phyloP scores from a whole-genome alignment of 306 rosid genomes.

The Ormosia emarginata region DNA sequence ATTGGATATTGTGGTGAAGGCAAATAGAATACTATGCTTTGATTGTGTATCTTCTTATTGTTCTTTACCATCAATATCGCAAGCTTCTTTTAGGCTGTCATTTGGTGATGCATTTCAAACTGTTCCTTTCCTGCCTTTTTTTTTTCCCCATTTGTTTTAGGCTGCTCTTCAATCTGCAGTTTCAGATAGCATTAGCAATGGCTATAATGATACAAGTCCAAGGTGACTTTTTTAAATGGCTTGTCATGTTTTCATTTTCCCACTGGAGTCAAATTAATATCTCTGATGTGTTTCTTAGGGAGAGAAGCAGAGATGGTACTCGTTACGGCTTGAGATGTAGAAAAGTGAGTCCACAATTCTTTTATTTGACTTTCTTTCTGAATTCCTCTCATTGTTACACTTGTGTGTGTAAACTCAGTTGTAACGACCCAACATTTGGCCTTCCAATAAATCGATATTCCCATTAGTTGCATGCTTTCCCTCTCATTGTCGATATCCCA shows the following conservation, averaged over 20 bases:
- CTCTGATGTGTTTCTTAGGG: constrained; percentile 27
- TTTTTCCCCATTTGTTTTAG: constrained; percentile 17
- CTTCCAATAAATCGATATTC: neutral
- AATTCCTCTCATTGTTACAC: too few relatives aligned
- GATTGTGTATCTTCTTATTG: neutral
- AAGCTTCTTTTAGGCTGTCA: neutral
- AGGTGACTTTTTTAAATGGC: constrained; percentile 33
- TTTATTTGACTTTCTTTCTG: neutral
- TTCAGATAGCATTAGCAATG: constrained; percentile 37
- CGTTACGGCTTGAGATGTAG: constrained; percentile 39
- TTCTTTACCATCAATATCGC: neutral
- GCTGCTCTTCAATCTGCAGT: constrained; percentile 40
- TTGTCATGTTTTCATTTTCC: neutral
- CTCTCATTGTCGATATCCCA: neutral
- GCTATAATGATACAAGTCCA: constrained; percentile 46
- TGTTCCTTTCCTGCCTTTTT: neutral
- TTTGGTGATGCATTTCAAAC: neutral
- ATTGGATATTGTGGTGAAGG: neutral
- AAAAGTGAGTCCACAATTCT: constrained; percentile 40
- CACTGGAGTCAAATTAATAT: too few relatives aligned
- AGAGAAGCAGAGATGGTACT: constrained; percentile 45
- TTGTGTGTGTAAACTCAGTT: neutral
- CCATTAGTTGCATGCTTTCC: neutral
- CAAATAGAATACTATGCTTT: neutral
- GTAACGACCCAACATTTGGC: too few relatives aligned